These are phyloP conservation scores for Rhodotorula paludigena DNA, from an alignment of 768 basidiomycete species.

Conservation along the genomic window DNA sequence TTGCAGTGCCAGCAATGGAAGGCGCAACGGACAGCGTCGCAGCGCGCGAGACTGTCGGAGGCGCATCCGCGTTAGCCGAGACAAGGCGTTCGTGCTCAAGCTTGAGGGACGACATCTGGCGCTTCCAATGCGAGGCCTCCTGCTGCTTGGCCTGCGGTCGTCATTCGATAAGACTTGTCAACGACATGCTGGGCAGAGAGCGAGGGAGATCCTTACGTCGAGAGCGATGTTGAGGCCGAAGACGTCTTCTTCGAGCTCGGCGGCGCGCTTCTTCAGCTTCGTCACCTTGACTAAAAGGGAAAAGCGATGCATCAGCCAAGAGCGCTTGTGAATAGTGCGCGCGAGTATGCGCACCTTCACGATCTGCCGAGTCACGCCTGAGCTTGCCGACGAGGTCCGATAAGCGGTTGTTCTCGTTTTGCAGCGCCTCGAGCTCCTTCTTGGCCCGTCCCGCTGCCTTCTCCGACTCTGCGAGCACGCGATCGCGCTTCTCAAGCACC, in stretches of 20 bases:
- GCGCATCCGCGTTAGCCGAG: background rate
- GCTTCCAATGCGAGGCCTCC: constrained; percentile 36
- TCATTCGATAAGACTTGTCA: background rate
- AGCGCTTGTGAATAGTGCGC: too few relatives aligned
- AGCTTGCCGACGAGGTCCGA: constrained; percentile 33
- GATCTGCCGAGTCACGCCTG: constrained; percentile 41
- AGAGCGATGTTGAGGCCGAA: constrained; percentile 43
- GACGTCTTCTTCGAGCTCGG: constrained; percentile 41
- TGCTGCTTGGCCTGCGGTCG: constrained; percentile 42
- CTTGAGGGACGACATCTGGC: constrained; percentile 29
- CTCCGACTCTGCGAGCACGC: constrained; percentile 24
- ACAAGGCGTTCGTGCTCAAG: constrained; percentile 1
- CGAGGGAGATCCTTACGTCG: constrained; percentile 16
- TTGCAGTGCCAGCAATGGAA: background rate
- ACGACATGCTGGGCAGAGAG: too few relatives aligned
- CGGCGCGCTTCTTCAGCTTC: constrained; percentile 39
- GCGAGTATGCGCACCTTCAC: constrained; percentile 42
- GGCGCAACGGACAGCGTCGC: constrained; percentile 3
- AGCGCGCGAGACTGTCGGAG: background rate
- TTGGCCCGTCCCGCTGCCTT: background rate
- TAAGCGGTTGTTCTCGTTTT: constrained; percentile 20
- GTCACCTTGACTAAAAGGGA: constrained; percentile 35
- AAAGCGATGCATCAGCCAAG: background rate
- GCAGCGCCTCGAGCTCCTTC: constrained; percentile 9
- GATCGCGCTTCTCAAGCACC: constrained; percentile 28